Evolutionary conservation across 768 basidiomycete genomes (phyloP), one percentile per base, ranked within the genome.

Genomic region (Rhizopogon rudus): DNA sequence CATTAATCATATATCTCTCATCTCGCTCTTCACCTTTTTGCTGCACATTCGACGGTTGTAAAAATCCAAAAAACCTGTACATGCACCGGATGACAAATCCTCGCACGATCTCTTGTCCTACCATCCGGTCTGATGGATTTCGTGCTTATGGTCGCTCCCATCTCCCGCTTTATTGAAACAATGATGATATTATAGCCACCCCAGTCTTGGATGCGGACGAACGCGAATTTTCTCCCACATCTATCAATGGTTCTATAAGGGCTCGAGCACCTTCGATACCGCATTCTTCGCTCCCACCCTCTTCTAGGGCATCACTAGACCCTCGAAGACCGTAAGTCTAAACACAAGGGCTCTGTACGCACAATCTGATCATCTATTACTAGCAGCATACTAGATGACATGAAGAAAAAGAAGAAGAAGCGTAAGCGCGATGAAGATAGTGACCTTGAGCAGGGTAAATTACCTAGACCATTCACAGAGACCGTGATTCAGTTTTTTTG

Each of bases 391-490:
- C 59, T 68, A 10, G 80, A 83, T 12, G 87, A 88, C 45, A 57
- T 75, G 29, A 88, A 86, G 75, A 88, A 82, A 72, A 89, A 87
- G 75, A 90, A 88, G 74, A 90, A 91, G 73, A 92, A 91, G 66
- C 87, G 90, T 70, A 90, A 88, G 78, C 81, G 87, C 54, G 88
- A 89, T 8, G 83, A 81, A 40, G 84, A 83, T n/a, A 87, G 86
- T 60, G 89, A 91, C 59, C 68, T 74, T 33, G 88, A 91, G 81
- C 83, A 82, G 69, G 51, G 67, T 59, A 56, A 44, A 40, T 45
- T 55, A 52, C 35, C 39, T 33, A 46, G 40, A 6, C 53, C 9
- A 53, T 56, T 44, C 52, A 53, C 52, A 43, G 51, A 51, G 33
- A 56, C 40, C 44, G 40, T 45, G 56, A 41, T 48, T 41, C 53